These are phyloP conservation scores for Xylaria sp. DNA, from an alignment of 2,329 filamentous ascomycete species.

Conservation along the genomic window DNA sequence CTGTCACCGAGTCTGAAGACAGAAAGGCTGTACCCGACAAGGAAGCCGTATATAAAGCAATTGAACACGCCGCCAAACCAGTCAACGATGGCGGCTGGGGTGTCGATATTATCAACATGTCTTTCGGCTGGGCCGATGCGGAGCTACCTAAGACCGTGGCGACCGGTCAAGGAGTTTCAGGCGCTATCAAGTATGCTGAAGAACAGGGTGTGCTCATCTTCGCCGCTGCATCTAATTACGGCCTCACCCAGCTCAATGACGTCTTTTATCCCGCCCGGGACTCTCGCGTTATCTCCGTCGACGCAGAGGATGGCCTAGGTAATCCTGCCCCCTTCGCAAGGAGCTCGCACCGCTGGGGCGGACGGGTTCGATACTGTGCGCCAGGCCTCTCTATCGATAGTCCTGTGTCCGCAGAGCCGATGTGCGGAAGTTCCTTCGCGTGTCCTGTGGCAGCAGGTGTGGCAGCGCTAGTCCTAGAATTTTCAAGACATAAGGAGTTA, in stretches of 20 bases:
- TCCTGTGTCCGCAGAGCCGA: not conserved
- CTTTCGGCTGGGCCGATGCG: constrained; percentile 9
- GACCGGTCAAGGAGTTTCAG: not conserved
- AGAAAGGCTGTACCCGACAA: constrained; percentile 6
- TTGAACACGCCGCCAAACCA: not conserved
- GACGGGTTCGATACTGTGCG: constrained; percentile 3
- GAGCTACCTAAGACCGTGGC: not conserved
- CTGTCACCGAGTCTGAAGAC: not conserved
- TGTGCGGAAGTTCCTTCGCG: constrained; percentile 16
- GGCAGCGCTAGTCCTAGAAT: constrained; percentile 8
- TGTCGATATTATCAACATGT: constrained; percentile 18
- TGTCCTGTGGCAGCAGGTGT: constrained; percentile 10
- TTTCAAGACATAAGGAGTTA: not conserved
- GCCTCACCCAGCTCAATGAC: constrained; percentile 5
- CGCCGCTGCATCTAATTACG: constrained; percentile 13
- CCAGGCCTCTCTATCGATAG: constrained; percentile 7
- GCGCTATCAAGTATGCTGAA: constrained; percentile 6
- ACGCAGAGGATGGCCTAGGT: constrained; percentile 8
- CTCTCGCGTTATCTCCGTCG: constrained; percentile 4
- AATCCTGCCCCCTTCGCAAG: not conserved
- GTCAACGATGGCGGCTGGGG: constrained; percentile 2
- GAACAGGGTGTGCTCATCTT: constrained; percentile 9
- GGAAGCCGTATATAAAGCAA: not conserved
- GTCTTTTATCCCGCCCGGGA: constrained; percentile 15
- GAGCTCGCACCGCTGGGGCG: not conserved